Evolutionary conservation across 176 grass and related monocot genomes (phyloP).

Genomic region (Rhipidocladum racemiflorum): DNA sequence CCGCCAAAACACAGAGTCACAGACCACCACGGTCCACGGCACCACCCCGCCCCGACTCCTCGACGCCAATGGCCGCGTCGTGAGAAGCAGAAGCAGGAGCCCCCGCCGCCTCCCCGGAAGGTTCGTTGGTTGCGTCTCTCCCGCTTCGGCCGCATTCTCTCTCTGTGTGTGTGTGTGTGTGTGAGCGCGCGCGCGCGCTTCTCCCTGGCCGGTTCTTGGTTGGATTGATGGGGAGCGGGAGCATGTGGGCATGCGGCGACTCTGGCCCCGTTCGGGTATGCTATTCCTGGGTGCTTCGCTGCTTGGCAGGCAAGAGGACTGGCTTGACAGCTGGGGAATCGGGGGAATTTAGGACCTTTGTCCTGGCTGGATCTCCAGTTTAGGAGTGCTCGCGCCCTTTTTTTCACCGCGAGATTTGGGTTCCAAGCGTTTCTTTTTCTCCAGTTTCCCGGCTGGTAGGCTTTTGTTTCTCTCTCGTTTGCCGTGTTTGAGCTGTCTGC

Average conservation of each 20-base stretch:
- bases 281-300: constrained; percentile 25
- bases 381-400: not conserved
- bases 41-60: not conserved
- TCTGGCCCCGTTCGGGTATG: not conserved
- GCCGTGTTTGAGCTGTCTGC: constrained; percentile 11
- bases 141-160: constrained; percentile 17
- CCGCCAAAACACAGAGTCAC: constrained; percentile 19
- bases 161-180: no score
- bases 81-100: not conserved
- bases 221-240: not conserved
- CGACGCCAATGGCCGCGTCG: not conserved
- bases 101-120: not conserved
- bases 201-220: constrained; percentile 1
- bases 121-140: not conserved
- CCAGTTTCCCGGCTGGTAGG: not conserved
- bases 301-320: not conserved
- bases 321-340: not conserved
- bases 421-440: not conserved
- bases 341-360: constrained; percentile 17
- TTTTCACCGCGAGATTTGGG: constrained; percentile 22
- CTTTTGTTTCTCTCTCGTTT: not conserved
- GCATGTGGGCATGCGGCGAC: not conserved
- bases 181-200: no score
- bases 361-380: constrained; percentile 29
- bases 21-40: no score